Evolutionary conservation across 352 stramenopile species (phyloP), one percentile per base, ranked within the genome.

Genomic region (Phytopythium oedochilum): DNA sequence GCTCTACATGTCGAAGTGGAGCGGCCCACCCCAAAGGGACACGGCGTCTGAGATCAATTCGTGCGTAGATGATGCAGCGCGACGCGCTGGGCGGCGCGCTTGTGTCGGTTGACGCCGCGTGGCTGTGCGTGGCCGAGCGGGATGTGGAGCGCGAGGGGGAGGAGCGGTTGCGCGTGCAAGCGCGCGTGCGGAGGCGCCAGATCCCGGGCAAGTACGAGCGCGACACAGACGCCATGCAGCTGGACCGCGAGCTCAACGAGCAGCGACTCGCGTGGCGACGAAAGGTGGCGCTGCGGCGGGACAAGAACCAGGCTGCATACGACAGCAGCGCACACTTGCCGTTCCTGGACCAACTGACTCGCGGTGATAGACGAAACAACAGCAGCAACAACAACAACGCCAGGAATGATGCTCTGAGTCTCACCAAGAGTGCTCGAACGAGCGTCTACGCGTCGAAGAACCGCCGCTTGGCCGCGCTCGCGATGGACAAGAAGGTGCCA

Each of bases 401-500:
- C 35, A 58, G 55, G 31, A 57, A 60, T 47, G 17, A 47, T 1
- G 4, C 12, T 25, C 49, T 9, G 1, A 28, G 5, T 28, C 46
- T 22, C 17, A 28, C 32, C 38, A 57, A 15, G 71, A 70, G 42
- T 15, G 23, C 20, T 0, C 32, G 25, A 23, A 45, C 51, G 28
- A 74, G 49, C 26, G 62, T 81, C 8, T 93, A 93, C 43, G 64
- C 76, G n/a, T 55, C 73, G 29, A 78, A 93, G 58, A 88, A 90
- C 60, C 50, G 75, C 51, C 72, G 80, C 0, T 58, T 93, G 10
- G 64, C 72, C 10, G 66, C 60, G 54, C 57, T 85, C 1, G 70
- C 83, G 46, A 68, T 63, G 20, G 72, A 83, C 50, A 71, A 68
- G 15, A 73, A 61, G 40, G 53, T 77, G 20, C 69, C 49, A 0